Conservation (phyloP, 1,284 basidiomycete genomes). For the Jaminaea rosea region DNA sequence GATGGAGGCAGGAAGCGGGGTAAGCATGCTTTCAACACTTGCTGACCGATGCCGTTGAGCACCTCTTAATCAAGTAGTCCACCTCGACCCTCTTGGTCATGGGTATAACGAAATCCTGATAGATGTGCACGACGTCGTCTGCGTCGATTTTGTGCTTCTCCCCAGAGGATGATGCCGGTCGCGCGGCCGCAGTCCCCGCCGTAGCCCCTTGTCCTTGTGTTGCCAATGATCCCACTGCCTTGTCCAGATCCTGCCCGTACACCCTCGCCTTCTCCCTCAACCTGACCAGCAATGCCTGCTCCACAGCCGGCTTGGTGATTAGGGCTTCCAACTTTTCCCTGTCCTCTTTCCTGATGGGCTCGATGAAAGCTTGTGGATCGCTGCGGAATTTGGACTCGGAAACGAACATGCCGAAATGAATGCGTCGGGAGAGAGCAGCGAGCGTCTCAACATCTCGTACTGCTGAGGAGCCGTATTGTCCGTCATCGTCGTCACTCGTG, state of each 20-base stretch:
- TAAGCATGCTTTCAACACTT: not conserved
- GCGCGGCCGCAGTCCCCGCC: conserved; percentile 4
- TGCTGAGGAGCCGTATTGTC: conserved; percentile 93
- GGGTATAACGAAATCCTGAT: conserved; percentile 90
- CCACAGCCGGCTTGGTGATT: conserved; percentile 94
- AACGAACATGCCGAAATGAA: conserved; percentile 99
- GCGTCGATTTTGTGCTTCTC: conserved; percentile 69
- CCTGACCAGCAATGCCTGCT: conserved; percentile 72
- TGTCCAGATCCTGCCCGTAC: conserved; percentile 80
- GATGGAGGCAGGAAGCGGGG: not conserved
- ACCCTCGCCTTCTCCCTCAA: conserved; percentile 81
- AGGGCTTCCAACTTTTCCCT: conserved; percentile 62
- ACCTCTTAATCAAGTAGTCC: conserved; percentile 26
- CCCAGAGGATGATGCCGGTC: conserved; percentile 8
- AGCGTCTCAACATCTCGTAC: conserved; percentile 89
- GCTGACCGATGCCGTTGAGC: not conserved
- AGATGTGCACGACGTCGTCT: conserved; percentile 81
- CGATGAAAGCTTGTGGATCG: conserved; percentile 77
- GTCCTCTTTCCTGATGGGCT: conserved; percentile 74
- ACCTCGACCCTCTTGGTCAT: conserved; percentile 98
- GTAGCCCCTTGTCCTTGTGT: not conserved
- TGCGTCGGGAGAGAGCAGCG: conserved; percentile 84
- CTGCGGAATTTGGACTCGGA: conserved; percentile 88
- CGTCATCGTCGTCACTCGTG: conserved; percentile 70
- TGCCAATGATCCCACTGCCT: conserved; percentile 17